Percentiles rank a stretch among this genome's conserved stretches.
Conservation (phyloP, 2,329 filamentous ascomycete genomes). For the Microthyrium microscopicum region DNA sequence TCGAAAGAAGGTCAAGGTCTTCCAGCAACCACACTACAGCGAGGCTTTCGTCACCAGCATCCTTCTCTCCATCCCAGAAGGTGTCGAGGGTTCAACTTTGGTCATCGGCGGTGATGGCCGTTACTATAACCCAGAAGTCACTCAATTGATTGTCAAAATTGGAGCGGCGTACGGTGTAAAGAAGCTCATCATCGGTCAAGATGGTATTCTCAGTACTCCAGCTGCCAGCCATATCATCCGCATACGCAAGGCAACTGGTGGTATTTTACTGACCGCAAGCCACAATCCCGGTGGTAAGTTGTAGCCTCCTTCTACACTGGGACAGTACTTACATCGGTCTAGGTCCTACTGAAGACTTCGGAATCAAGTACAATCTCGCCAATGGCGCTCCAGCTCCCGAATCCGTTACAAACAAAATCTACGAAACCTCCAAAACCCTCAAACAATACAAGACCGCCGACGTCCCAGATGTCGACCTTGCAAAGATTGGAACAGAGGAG, state of each 20-base stretch:
- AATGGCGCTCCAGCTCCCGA: constrained; percentile 95
- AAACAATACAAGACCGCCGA: constrained; percentile 83
- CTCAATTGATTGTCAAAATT: constrained; percentile 95
- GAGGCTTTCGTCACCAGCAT: constrained; percentile 92
- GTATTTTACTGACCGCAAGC: constrained; percentile 89
- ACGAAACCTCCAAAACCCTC: constrained; percentile 73
- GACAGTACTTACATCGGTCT: constrained; percentile 6
- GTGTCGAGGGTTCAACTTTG: constrained; percentile 70
- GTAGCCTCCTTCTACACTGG: constrained; percentile 2
- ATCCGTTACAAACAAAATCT: constrained; percentile 96
- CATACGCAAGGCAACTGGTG: constrained; percentile 85
- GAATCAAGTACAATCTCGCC: constrained; percentile 98
- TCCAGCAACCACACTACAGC: constrained; percentile 89
- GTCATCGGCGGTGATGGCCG: constrained; percentile 96
- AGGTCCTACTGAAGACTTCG: constrained; percentile 91
- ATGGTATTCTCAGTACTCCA: constrained; percentile 92
- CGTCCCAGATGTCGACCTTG: constrained; percentile 73
- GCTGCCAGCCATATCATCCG: constrained; percentile 93
- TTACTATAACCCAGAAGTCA: constrained; percentile 92
- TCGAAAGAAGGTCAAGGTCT: constrained; percentile 96
- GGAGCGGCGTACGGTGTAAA: constrained; percentile 93
- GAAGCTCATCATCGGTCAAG: constrained; percentile 92
- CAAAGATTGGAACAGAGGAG: constrained; percentile 63
- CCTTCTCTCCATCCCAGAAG: constrained; percentile 90
- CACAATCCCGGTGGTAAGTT: constrained; percentile 89